Base-by-base conservation (phyloP, 768 basidiomycete species). In the Calocera viscosa region DNA sequence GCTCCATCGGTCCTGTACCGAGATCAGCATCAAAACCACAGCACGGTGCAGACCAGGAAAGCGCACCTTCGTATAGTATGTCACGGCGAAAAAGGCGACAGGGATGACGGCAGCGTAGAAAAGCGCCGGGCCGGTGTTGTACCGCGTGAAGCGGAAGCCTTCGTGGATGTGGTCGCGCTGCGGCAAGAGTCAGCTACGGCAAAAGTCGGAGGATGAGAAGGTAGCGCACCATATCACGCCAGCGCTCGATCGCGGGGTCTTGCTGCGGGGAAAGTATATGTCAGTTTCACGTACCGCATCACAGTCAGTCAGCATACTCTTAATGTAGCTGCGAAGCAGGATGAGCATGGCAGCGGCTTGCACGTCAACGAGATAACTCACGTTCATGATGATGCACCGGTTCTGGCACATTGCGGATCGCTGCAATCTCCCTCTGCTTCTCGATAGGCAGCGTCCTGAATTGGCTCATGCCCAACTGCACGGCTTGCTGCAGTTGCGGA, bases 111-210 rank as follows among this genome's bases (percentile, higher is more conserved):
- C 76, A 71, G 87, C 79, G 38, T 88, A 89, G 14, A 85, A 77
- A 24, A 90, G 68, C 40, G 85, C 79, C 3, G 81, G 82, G 71
- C 86, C 80, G 30, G 87, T 82, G 26, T 87, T 84, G 66, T 82
- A 78, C 32, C 78, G 83, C 38, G 90, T 94, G 80, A 90, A 92
- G 40, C 83, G 83, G 76, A 94, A 95, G 73, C 85, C 81, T 73
- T 87, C 80, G 76, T 92, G 91, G n/a, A 85, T 89, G 69, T 86
- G 82, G 75, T 94, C 91, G 43, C 92, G 86, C 91, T 94, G 67
- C 60, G 67, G 67, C 32, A 65, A 38, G 66, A n/a, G 60, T 49
- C 8, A 39, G 22, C 10, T 30, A 38, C 7, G 49, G 10, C 53
- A 30, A 28, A 41, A 28, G 26, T 64, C 22, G 26, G 0, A 35